Conservation (phyloP, 495 filamentous ascomycete species). For the Penicillium bialowiezense region DNA sequence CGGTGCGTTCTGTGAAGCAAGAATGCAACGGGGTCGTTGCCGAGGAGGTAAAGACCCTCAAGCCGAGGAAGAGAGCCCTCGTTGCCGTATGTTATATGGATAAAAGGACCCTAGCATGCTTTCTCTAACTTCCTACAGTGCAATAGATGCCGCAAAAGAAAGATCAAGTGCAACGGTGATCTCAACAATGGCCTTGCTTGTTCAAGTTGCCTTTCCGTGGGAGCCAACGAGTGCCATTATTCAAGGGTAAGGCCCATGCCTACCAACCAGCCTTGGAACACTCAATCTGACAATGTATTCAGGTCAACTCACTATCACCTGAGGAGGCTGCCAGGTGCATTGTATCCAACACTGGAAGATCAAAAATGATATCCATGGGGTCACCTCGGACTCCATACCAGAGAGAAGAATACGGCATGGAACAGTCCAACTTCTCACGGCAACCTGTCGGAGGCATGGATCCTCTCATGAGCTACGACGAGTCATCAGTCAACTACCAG, state of each 20-base stretch:
- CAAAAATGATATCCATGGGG: slow-evolving; percentile 12
- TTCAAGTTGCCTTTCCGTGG: slow-evolving; percentile 75
- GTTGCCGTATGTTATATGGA: slow-evolving; percentile 59
- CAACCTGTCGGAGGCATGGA: slow-evolving; percentile 20
- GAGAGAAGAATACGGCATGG: slow-evolving; percentile 29
- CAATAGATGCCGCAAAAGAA: slow-evolving; percentile 83
- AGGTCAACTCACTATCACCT: slow-evolving; percentile 19
- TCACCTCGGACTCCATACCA: slow-evolving; percentile 21
- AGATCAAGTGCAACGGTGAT: slow-evolving; percentile 96
- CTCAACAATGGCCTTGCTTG: slow-evolving; percentile 72
- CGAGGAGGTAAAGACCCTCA: slow-evolving; percentile 33
- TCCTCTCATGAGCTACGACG: slow-evolving; percentile 28
- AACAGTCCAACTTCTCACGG: slow-evolving; percentile 22
- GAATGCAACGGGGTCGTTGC: slow-evolving; percentile 27
- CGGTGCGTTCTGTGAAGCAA: slow-evolving; percentile 25
- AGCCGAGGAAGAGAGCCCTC: slow-evolving; percentile 53
- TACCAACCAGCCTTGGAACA: not conserved
- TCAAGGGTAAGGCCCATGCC: slow-evolving; percentile 58
- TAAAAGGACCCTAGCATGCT: slow-evolving; percentile 4
- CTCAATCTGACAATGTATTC: not conserved
- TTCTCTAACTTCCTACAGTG: slow-evolving; percentile 56
- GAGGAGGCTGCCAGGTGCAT: slow-evolving; percentile 1
- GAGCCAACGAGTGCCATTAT: slow-evolving; percentile 70
- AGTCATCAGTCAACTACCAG: slow-evolving; percentile 23
- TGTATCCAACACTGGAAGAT: slow-evolving; percentile 5